Conservation (phyloP, 1,139 yeast genomes). For the Yamadazyma friedrichii region DNA sequence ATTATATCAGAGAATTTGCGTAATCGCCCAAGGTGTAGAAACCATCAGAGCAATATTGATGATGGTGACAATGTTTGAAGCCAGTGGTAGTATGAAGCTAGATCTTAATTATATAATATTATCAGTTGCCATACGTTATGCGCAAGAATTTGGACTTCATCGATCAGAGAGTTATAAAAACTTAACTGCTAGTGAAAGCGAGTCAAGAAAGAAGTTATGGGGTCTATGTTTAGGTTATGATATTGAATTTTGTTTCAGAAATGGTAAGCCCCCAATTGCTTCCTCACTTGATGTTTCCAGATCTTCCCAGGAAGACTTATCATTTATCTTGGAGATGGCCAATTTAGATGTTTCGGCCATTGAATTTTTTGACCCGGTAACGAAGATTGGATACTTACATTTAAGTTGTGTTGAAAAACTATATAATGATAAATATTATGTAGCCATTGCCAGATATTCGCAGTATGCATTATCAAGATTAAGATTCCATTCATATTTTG, state of each 20-base stretch:
- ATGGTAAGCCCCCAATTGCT: slow-evolving; percentile 61
- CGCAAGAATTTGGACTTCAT: slow-evolving; percentile 67
- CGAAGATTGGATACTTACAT: slow-evolving; percentile 10
- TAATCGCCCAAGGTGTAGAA: slow-evolving; percentile 50
- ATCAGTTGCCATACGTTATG: slow-evolving; percentile 55
- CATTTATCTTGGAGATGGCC: slow-evolving; percentile 3
- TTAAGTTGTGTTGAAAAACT: slow-evolving; percentile 9
- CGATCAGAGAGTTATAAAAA: slow-evolving; percentile 49
- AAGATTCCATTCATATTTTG: slow-evolving; percentile 28
- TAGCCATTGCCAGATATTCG: slow-evolving; percentile 7
- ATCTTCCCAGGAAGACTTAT: slow-evolving; percentile 9
- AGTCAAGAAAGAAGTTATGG: slow-evolving; percentile 47
- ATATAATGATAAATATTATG: slow-evolving; percentile 3
- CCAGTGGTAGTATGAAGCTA: slow-evolving; percentile 33
- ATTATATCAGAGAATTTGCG: slow-evolving; percentile 47
- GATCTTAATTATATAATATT: slow-evolving; percentile 45
- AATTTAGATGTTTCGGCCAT: slow-evolving; percentile 3
- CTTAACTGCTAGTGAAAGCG: slow-evolving; percentile 34
- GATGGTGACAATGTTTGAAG: slow-evolving; percentile 43
- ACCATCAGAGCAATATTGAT: slow-evolving; percentile 50
- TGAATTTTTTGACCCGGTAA: slow-evolving; percentile 6
- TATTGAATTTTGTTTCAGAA: slow-evolving; percentile 50
- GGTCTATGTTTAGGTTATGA: slow-evolving; percentile 55
- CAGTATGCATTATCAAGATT: slow-evolving; percentile 24
- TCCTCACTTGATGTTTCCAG: slow-evolving; percentile 40